Conservation (phyloP, 1,284 basidiomycete species). For the Tylopilus orsonianus region DNA sequence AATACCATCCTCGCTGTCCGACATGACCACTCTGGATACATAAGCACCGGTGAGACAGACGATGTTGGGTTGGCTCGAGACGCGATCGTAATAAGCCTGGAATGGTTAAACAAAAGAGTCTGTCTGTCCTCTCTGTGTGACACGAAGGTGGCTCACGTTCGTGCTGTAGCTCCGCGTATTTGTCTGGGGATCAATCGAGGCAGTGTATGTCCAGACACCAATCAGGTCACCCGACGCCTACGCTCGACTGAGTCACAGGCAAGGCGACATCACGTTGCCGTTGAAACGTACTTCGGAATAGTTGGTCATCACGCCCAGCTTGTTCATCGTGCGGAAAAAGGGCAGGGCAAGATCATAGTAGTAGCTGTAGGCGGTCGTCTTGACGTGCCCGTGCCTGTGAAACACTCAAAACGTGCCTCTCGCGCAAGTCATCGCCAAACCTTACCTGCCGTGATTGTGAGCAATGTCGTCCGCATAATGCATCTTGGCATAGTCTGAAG, state of each 20-base stretch:
- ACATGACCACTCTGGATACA: constrained; percentile 15
- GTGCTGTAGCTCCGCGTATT: constrained; percentile 18
- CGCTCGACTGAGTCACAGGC: background rate
- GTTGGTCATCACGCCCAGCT: constrained; percentile 19
- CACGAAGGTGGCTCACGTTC: constrained; percentile 9
- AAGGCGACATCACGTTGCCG: background rate
- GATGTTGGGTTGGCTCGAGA: constrained; percentile 19
- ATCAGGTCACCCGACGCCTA: constrained; percentile 21
- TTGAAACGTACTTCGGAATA: constrained; percentile 12
- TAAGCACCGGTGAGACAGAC: constrained; percentile 20
- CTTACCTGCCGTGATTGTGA: constrained; percentile 17
- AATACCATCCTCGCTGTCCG: background rate
- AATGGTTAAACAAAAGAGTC: background rate
- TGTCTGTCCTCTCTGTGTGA: background rate
- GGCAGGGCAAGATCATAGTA: constrained; percentile 17
- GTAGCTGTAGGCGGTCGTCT: constrained; percentile 21
- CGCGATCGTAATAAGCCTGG: constrained; percentile 22
- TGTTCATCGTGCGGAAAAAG: constrained; percentile 18
- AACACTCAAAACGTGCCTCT: background rate
- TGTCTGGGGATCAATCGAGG: constrained; percentile 19
- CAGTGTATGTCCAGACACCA: constrained; percentile 19
- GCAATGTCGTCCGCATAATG: constrained; percentile 15
- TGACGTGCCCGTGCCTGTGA: constrained; percentile 17
- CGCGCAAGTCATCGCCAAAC: background rate
- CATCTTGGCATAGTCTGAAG: constrained; percentile 12